Percentiles rank a stretch among this genome's conserved stretches.
These are phyloP conservation scores for Agrocybe chaxingu DNA, from an alignment of 768 basidiomycete genomes.

Conservation along the genomic window DNA sequence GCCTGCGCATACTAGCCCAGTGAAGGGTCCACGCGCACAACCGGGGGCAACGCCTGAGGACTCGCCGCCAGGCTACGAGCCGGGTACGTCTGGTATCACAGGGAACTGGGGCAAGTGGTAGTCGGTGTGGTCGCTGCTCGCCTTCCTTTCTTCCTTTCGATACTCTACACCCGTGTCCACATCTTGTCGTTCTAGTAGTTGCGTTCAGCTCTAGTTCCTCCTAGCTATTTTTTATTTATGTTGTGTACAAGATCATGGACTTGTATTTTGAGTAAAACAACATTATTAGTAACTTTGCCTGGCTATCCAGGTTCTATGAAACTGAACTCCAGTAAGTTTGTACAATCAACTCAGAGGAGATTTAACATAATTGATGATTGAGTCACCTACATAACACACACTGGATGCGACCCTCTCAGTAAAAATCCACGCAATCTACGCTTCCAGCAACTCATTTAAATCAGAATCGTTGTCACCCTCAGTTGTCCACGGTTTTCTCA, in stretches of 20 bases:
- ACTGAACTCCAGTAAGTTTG: no score
- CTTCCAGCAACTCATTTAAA: no score
- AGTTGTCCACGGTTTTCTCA: not conserved
- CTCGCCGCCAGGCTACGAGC: slow-evolving; percentile 66
- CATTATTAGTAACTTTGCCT: not conserved
- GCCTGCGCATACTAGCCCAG: slow-evolving; percentile 31
- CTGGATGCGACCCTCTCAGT: no score
- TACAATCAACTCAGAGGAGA: no score
- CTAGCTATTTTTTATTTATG: slow-evolving; percentile 11
- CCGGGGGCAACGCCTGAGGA: slow-evolving; percentile 42
- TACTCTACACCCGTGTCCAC: no score
- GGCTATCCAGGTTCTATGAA: no score
- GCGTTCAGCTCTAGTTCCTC: not conserved
- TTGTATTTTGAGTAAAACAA: slow-evolving; percentile 9
- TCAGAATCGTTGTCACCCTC: not conserved
- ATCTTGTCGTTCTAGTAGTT: no score
- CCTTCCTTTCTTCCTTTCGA: not conserved
- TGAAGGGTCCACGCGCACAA: slow-evolving; percentile 39
- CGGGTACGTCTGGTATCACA: slow-evolving; percentile 40
- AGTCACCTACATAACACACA: no score
- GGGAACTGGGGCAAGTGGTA: slow-evolving; percentile 54
- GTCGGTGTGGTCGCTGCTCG: not conserved
- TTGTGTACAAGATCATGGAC: slow-evolving; percentile 18
- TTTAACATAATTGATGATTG: no score
- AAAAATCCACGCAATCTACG: no score